A percentile compares a stretch with the other conserved stretches of the same genome.
Conservation (phyloP, 768 basidiomycete genomes). For the Russula emetica region DNA sequence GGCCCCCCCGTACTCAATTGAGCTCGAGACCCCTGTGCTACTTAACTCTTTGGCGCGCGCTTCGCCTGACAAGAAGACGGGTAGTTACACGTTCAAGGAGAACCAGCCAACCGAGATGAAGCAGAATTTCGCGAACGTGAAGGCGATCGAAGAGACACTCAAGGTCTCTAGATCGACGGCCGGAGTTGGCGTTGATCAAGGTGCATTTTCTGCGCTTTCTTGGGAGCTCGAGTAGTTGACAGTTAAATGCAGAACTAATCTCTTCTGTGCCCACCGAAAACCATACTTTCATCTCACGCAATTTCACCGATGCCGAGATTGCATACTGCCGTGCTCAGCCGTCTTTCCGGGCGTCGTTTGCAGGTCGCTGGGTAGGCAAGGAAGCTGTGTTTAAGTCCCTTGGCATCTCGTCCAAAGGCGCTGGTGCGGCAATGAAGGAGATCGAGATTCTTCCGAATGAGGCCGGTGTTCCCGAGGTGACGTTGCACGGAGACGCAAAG, state of each 20-base stretch:
- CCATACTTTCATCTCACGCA: conserved; percentile 79
- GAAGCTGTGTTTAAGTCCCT: conserved; percentile 97
- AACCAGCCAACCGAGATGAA: conserved; percentile 50
- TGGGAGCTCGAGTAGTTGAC: conserved; percentile 19
- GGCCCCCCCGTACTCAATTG: conserved; percentile 77
- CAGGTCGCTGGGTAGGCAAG: conserved; percentile 96
- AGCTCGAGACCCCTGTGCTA: conserved; percentile 81
- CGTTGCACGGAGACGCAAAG: conserved; percentile 75
- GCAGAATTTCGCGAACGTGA: conserved; percentile 63
- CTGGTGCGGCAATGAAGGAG: conserved; percentile 92
- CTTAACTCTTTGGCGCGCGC: conserved; percentile 93
- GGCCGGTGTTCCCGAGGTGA: conserved; percentile 46
- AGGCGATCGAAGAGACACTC: conserved; percentile 55
- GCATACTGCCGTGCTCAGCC: conserved; percentile 85
- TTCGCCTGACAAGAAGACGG: conserved; percentile 72
- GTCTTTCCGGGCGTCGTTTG: conserved; percentile 84
- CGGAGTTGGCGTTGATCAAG: conserved; percentile 89
- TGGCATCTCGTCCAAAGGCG: conserved; percentile 84
- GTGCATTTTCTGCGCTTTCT: conserved; percentile 38
- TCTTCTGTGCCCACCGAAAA: conserved; percentile 88
- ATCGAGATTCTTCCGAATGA: conserved; percentile 72
- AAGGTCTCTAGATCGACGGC: conserved; percentile 45
- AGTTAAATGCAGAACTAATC: conserved; percentile 64
- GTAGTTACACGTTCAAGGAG: conserved; percentile 75
- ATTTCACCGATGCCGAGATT: conserved; percentile 89